These are phyloP conservation scores for Saccharata proteae DNA, from an alignment of 2,329 filamentous ascomycete species.

Conservation along the genomic window DNA sequence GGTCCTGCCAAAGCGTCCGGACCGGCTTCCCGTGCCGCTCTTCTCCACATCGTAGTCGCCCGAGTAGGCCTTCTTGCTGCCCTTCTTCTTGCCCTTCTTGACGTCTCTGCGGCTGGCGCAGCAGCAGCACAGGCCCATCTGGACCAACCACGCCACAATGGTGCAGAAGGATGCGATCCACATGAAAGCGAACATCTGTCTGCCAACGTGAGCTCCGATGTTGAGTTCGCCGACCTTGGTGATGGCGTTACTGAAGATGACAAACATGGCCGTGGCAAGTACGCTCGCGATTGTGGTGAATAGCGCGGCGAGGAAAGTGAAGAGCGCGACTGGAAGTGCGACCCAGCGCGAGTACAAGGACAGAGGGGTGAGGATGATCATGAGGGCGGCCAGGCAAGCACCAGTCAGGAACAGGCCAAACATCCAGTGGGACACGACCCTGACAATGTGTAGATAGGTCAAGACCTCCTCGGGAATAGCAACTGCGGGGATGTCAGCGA, in stretches of 20 bases:
- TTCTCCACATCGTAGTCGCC: constrained; percentile 7
- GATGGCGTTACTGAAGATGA: constrained; percentile 69
- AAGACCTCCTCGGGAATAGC: constrained; percentile 64
- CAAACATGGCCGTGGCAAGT: constrained; percentile 72
- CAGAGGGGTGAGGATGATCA: constrained; percentile 52
- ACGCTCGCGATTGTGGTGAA: constrained; percentile 57
- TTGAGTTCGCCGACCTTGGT: constrained; percentile 60
- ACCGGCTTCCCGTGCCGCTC: background rate
- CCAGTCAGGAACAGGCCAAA: constrained; percentile 74
- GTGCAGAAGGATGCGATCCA: constrained; percentile 65
- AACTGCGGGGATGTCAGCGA: constrained; percentile 34
- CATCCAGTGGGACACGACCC: constrained; percentile 70
- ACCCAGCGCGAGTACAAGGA: constrained; percentile 41
- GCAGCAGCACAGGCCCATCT: constrained; percentile 68
- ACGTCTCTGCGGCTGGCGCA: constrained; percentile 48
- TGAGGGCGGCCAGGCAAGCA: constrained; percentile 55
- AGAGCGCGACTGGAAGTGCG: constrained; percentile 54
- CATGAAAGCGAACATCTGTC: constrained; percentile 74
- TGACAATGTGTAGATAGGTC: constrained; percentile 61
- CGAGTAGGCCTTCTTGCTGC: constrained; percentile 18
- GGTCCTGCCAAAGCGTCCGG: too few species aligned
- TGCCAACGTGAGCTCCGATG: constrained; percentile 58
- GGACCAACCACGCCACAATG: constrained; percentile 56
- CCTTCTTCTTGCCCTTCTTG: constrained; percentile 33
- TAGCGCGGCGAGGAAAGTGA: constrained; percentile 56